Evolutionary conservation across 2,329 filamentous ascomycete species (phyloP).

Genomic region (Aspergillus sp.): DNA sequence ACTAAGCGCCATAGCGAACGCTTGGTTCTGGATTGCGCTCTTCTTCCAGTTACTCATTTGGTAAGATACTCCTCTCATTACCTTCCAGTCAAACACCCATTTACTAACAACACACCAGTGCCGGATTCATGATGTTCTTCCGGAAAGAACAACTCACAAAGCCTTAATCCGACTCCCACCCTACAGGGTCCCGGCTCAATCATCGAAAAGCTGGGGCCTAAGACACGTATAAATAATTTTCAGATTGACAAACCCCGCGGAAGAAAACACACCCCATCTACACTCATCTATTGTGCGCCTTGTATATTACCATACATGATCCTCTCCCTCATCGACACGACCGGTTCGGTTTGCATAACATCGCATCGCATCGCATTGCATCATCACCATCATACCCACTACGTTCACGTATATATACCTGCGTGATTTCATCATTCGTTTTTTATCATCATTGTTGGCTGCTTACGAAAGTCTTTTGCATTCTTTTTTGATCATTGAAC

Average conservation of each 20-base stretch:
- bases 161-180: slow-evolving; percentile 30
- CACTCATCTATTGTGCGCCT: not conserved
- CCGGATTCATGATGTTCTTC: slow-evolving; percentile 47
- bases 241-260: not conserved
- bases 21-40: slow-evolving; percentile 64
- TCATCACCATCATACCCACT: not conserved
- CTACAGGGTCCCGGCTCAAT: not conserved
- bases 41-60: slow-evolving; percentile 60
- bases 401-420: slow-evolving; percentile 6
- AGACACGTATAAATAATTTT: not conserved
- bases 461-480: not conserved
- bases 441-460: not conserved
- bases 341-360: not conserved
- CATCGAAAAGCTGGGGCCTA: not conserved
- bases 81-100: not conserved
- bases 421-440: not conserved
- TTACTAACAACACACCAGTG: slow-evolving; percentile 25
- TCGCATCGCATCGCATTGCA: not conserved
- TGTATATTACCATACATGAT: slow-evolving; percentile 2
- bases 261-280: not conserved
- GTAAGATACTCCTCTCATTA: slow-evolving; percentile 40
- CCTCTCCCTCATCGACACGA: not conserved
- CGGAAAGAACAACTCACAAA: slow-evolving; percentile 49
- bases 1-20: slow-evolving; percentile 48
- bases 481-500: not conserved